phyloP scores from a whole-genome alignment of 108 stramenopile genomes.

The Cyclotella distinguenda region DNA sequence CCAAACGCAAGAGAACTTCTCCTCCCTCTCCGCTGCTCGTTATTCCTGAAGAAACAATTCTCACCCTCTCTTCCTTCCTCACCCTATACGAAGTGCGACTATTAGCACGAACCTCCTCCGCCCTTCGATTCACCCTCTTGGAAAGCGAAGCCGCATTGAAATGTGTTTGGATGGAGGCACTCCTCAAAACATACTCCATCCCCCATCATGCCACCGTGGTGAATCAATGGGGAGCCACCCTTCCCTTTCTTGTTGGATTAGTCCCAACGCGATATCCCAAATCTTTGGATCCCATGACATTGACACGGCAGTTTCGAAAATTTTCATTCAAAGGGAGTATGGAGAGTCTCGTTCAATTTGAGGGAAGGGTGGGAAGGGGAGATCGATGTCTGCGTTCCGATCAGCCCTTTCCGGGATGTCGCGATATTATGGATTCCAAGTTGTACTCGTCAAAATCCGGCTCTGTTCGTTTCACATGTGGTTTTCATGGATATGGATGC shows the following conservation, averaged over 20 bases:
- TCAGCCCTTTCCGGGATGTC: conserved; percentile 45
- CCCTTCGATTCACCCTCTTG: not conserved
- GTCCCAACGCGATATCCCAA: conserved; percentile 14
- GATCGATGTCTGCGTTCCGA: conserved; percentile 72
- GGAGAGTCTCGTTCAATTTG: conserved; percentile 49
- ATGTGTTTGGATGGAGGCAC: conserved; percentile 9
- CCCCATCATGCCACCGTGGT: not conserved
- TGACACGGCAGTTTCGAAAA: conserved; percentile 5
- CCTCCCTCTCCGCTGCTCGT: not conserved
- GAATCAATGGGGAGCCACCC: not conserved
- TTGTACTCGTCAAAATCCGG: not conserved
- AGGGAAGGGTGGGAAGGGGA: conserved; percentile 58
- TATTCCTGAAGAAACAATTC: conserved; percentile 17
- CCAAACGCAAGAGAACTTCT: not conserved
- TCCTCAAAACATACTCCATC: not conserved
- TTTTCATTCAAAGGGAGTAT: not conserved
- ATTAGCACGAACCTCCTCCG: not conserved
- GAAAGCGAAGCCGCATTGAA: not conserved
- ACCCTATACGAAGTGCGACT: conserved; percentile 1
- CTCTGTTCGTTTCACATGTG: too few species aligned
- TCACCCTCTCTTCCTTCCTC: conserved; percentile 20
- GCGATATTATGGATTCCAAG: not conserved
- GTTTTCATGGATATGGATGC: too few species aligned
- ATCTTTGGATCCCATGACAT: conserved; percentile 10
- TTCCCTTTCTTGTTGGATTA: conserved; percentile 13